Evolutionary conservation across 1,139 yeast genomes (phyloP).

Genomic region (Suzukiozyma palmioleophila): DNA sequence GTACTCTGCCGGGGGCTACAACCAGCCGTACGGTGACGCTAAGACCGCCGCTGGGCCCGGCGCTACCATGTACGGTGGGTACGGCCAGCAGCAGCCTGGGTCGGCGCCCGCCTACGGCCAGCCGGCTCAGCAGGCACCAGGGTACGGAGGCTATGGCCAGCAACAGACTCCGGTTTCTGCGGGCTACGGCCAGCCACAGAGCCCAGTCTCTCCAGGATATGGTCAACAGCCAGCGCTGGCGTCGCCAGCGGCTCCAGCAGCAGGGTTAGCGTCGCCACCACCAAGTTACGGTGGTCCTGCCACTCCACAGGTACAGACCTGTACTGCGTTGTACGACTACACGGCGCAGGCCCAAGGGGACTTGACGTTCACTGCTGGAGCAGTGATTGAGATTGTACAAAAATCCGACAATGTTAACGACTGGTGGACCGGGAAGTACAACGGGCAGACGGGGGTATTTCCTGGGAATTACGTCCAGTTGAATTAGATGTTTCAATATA

Average conservation of each 20-base stretch:
- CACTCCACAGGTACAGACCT: slow-evolving; percentile 44
- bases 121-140: slow-evolving; percentile 15
- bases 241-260: slow-evolving; percentile 36
- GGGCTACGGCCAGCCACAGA: slow-evolving; percentile 11
- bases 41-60: slow-evolving; percentile 4
- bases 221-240: slow-evolving; percentile 8
- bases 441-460: slow-evolving; percentile 86
- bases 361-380: slow-evolving; percentile 81
- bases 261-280: slow-evolving; percentile 40
- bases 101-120: slow-evolving; percentile 8
- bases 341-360: slow-evolving; percentile 90
- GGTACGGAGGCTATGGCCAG: slow-evolving; percentile 15
- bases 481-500: neutral
- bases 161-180: slow-evolving; percentile 12
- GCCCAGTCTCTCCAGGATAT: slow-evolving; percentile 13
- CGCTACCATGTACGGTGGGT: slow-evolving; percentile 6
- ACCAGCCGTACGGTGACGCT: slow-evolving; percentile 6
- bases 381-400: slow-evolving; percentile 76
- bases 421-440: slow-evolving; percentile 96
- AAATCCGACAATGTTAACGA: slow-evolving; percentile 83
- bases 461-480: slow-evolving; percentile 94
- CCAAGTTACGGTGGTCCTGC: slow-evolving; percentile 25
- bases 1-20: slow-evolving; percentile 22
- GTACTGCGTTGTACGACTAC: slow-evolving; percentile 75
- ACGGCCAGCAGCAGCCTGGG: slow-evolving; percentile 9